Percentiles rank a stretch among this genome's conserved stretches.
phyloP scores from a whole-genome alignment of 2,329 filamentous ascomycete species.

The Colletotrichum gloeosporioides region DNA sequence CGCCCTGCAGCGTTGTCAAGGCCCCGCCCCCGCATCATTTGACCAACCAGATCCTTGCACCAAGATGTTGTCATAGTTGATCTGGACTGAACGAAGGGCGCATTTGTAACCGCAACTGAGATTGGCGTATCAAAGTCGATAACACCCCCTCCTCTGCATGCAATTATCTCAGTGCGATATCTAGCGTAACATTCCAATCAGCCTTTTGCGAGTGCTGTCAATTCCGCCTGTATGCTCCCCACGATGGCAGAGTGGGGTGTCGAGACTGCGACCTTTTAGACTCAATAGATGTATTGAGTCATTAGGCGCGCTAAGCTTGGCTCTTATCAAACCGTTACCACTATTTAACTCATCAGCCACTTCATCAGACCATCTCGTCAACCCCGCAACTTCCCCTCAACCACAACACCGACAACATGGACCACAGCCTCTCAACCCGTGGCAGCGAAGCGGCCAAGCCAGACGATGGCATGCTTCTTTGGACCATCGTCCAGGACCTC shows the following conservation, averaged over 20 bases:
- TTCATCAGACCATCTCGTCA: not conserved
- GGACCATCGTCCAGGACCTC: conserved; percentile 49
- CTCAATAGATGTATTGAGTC: not conserved
- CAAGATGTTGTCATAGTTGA: not conserved
- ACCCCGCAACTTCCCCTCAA: not conserved
- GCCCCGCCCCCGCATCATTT: not conserved
- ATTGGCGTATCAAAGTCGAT: not conserved
- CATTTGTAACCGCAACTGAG: not conserved
- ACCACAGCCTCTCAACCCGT: conserved; percentile 28
- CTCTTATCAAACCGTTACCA: not conserved
- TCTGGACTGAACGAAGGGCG: not conserved
- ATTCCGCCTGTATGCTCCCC: not conserved
- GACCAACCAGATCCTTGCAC: not conserved
- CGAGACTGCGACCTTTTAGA: not conserved
- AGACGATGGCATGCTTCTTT: conserved; percentile 35
- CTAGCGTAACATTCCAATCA: not conserved
- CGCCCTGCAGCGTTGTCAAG: not conserved
- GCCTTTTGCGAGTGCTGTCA: not conserved
- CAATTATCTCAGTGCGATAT: not conserved
- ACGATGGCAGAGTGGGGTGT: not conserved
- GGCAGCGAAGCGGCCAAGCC: conserved; percentile 32
- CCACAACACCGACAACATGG: not conserved
- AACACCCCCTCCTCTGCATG: not conserved
- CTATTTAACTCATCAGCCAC: not conserved
- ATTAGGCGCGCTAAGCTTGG: not conserved